These are phyloP conservation scores for Ogataea naganishii DNA, from an alignment of 805 yeast genomes.

Conservation along the genomic window DNA sequence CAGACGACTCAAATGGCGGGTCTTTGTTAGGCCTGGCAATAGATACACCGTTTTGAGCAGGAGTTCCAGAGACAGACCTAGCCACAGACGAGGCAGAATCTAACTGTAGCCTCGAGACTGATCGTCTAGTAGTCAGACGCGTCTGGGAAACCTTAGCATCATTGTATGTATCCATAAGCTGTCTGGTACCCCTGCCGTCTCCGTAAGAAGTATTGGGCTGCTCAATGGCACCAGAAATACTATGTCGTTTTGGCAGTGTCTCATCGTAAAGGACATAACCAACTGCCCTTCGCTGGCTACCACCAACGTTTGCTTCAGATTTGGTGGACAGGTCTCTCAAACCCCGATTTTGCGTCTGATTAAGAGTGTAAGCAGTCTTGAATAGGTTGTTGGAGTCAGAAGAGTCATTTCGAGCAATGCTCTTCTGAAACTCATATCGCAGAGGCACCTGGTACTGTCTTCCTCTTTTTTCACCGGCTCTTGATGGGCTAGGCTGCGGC, in stretches of 20 bases:
- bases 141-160: slow-evolving; percentile 20
- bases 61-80: no score
- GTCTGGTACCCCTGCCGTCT: slow-evolving; percentile 5
- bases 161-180: slow-evolving; percentile 16
- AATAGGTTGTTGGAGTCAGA: slow-evolving; percentile 7
- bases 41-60: slow-evolving; percentile 7
- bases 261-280: slow-evolving; percentile 1
- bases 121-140: no score
- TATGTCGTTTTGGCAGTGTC: slow-evolving; percentile 13
- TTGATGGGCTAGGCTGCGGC: no score
- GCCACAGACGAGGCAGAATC: no score
- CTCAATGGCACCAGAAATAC: slow-evolving; percentile 9
- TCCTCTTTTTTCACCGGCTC: slow-evolving; percentile 15
- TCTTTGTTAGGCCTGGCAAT: slow-evolving; percentile 8
- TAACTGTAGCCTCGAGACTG: no score
- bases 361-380: slow-evolving; percentile 4
- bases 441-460: slow-evolving; percentile 19
- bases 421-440: slow-evolving; percentile 19
- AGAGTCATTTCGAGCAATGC: slow-evolving; percentile 12
- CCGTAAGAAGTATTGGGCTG: slow-evolving; percentile 2
- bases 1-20: slow-evolving; percentile 12
- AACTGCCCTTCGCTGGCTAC: neutral
- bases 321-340: no score
- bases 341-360: slow-evolving; percentile 4
- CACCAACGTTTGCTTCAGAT: slow-evolving; percentile 4